phyloP scores from a whole-genome alignment of 768 basidiomycete genomes.

The Lepiota subincarnata region DNA sequence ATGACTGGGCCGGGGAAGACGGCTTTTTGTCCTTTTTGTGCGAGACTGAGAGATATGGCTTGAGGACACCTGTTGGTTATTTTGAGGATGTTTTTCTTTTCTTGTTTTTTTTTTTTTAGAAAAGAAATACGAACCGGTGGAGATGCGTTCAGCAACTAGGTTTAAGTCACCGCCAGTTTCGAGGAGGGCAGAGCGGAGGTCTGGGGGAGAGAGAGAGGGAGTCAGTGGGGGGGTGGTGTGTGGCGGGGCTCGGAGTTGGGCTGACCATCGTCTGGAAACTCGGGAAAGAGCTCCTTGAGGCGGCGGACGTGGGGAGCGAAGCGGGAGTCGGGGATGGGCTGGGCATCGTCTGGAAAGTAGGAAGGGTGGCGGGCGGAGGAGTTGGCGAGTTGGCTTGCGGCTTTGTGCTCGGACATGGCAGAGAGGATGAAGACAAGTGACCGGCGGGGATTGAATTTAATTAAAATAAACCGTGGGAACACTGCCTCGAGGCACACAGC shows the following conservation, averaged over 20 bases:
- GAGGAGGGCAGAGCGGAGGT: slow-evolving; percentile 62
- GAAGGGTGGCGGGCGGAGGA: not conserved
- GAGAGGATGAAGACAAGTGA: slow-evolving; percentile 19
- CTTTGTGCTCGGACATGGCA: slow-evolving; percentile 54
- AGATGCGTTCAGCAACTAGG: slow-evolving; percentile 68
- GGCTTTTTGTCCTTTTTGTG: slow-evolving; percentile 87
- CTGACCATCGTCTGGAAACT: slow-evolving; percentile 67
- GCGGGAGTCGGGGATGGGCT: too few species aligned
- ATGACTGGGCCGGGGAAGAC: slow-evolving; percentile 32
- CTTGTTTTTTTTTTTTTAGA: slow-evolving; percentile 12
- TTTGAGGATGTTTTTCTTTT: too few species aligned
- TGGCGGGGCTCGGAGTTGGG: slow-evolving; percentile 10
- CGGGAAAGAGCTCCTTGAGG: slow-evolving; percentile 69
- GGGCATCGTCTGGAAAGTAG: too few species aligned
- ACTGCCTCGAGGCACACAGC: slow-evolving; percentile 12
- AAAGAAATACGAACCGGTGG: slow-evolving; percentile 51
- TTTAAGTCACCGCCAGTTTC: slow-evolving; percentile 70
- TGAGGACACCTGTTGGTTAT: slow-evolving; percentile 52
- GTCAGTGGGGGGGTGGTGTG: slow-evolving; percentile 14
- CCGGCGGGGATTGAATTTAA: slow-evolving; percentile 27
- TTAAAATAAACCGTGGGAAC: slow-evolving; percentile 24
- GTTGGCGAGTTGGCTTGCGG: slow-evolving; percentile 32
- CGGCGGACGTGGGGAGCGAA: slow-evolving; percentile 44
- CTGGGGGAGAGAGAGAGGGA: slow-evolving; percentile 28
- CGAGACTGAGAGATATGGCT: slow-evolving; percentile 80